Percentiles rank a stretch among this genome's conserved stretches.
These are phyloP conservation scores for Petrea volubilis DNA, from an alignment of 257 asterid species.

Conservation along the genomic window DNA sequence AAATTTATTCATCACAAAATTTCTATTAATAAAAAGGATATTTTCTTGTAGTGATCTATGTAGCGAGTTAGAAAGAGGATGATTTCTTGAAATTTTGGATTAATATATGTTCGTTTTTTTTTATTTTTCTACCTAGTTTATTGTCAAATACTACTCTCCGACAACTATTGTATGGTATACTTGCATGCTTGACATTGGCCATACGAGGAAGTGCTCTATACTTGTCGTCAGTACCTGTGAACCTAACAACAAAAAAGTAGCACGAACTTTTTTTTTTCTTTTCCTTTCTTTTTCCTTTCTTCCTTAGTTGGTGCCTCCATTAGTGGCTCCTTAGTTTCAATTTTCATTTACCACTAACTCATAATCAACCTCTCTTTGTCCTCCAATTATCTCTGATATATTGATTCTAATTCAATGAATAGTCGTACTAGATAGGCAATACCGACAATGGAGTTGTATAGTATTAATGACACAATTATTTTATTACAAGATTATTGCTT, in stretches of 20 bases:
- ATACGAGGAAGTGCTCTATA: slow-evolving; percentile 23
- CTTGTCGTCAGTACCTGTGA: slow-evolving; percentile 48
- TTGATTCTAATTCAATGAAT: slow-evolving; percentile 15
- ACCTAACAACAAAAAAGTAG: slow-evolving; percentile 48
- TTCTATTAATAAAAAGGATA: no score
- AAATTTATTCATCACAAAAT: no score
- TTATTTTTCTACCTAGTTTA: no score
- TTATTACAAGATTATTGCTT: no score
- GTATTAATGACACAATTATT: no score
- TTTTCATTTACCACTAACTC: slow-evolving; percentile 40
- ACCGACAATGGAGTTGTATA: not conserved
- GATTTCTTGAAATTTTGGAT: no score
- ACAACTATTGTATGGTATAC: not conserved
- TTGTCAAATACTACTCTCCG: not conserved
- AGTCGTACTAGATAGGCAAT: not conserved
- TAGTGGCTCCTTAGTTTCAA: slow-evolving; percentile 35
- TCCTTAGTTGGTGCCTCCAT: slow-evolving; percentile 34
- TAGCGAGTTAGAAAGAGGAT: no score
- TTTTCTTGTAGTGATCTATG: no score
- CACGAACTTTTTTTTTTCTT: slow-evolving; percentile 51
- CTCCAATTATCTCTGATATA: slow-evolving; percentile 6
- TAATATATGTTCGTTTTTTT: no score
- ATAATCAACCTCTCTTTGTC: slow-evolving; percentile 29
- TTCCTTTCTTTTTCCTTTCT: slow-evolving; percentile 27
- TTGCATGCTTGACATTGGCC: slow-evolving; percentile 31